Conservation (phyloP, 2,329 filamentous ascomycete genomes). For the Neofusicoccum umdonicola region DNA sequence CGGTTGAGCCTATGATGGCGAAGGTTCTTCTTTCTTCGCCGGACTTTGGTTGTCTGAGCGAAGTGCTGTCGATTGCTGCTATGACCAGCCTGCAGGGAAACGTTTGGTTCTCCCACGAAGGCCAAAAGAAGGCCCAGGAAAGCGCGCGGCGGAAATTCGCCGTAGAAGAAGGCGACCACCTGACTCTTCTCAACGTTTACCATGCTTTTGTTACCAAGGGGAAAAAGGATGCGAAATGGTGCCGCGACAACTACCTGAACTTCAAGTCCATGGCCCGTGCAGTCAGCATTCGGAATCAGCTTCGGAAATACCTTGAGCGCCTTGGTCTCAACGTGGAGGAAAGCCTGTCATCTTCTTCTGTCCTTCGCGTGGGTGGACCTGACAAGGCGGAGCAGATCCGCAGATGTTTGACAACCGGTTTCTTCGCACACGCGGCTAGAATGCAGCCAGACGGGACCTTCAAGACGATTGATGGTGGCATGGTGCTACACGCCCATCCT, state of each 20-base stretch:
- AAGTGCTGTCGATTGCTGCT: slow-evolving; percentile 87
- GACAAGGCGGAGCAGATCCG: slow-evolving; percentile 71
- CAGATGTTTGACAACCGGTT: slow-evolving; percentile 82
- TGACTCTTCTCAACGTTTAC: slow-evolving; percentile 92
- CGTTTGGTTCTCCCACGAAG: slow-evolving; percentile 79
- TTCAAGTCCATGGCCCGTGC: slow-evolving; percentile 80
- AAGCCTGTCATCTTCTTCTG: slow-evolving; percentile 45
- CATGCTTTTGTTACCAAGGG: slow-evolving; percentile 81
- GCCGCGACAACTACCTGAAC: slow-evolving; percentile 81
- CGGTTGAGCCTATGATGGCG: slow-evolving; percentile 93
- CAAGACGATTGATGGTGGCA: slow-evolving; percentile 75
- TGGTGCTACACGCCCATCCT: slow-evolving; percentile 81
- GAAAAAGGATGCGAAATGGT: slow-evolving; percentile 81
- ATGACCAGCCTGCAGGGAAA: slow-evolving; percentile 86
- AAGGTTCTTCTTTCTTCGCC: slow-evolving; percentile 77
- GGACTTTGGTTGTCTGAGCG: slow-evolving; percentile 74
- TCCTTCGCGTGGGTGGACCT: slow-evolving; percentile 40
- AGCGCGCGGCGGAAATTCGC: slow-evolving; percentile 77
- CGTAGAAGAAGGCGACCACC: slow-evolving; percentile 87
- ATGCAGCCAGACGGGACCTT: slow-evolving; percentile 95
- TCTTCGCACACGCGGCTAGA: slow-evolving; percentile 87
- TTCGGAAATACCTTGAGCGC: slow-evolving; percentile 82
- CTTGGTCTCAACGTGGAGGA: slow-evolving; percentile 73
- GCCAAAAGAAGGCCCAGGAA: slow-evolving; percentile 72
- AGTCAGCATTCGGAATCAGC: slow-evolving; percentile 80